These are phyloP conservation scores for Chrysosporium keratinophilum DNA, from an alignment of 2,329 filamentous ascomycete species.

Conservation along the genomic window DNA sequence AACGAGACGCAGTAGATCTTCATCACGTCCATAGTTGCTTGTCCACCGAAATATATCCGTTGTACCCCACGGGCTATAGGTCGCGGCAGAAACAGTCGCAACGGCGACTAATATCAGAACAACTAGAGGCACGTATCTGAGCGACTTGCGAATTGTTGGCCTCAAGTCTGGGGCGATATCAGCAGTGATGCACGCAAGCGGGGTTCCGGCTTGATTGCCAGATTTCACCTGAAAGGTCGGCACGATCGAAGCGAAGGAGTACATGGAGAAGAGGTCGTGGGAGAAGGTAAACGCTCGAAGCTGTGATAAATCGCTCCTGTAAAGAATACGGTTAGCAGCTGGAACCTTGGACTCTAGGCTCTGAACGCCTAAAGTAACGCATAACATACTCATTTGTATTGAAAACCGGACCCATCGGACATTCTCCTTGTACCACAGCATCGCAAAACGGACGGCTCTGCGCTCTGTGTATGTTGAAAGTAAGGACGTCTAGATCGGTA, in stretches of 20 bases:
- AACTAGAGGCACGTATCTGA: slow-evolving; percentile 66
- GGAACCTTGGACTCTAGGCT: background rate
- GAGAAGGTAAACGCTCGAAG: slow-evolving; percentile 65
- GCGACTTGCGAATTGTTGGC: slow-evolving; percentile 51
- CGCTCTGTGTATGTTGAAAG: slow-evolving; percentile 57
- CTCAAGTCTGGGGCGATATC: slow-evolving; percentile 77
- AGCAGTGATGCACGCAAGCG: slow-evolving; percentile 71
- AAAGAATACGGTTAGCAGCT: slow-evolving; percentile 2
- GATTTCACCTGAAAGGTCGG: slow-evolving; percentile 64
- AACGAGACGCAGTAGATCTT: slow-evolving; percentile 79
- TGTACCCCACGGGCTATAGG: slow-evolving; percentile 89
- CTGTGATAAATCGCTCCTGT: slow-evolving; percentile 37
- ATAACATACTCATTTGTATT: slow-evolving; percentile 42
- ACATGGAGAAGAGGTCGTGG: slow-evolving; percentile 68
- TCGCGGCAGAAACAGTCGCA: slow-evolving; percentile 72
- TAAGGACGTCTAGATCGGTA: slow-evolving; percentile 61
- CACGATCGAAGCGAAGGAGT: slow-evolving; percentile 73
- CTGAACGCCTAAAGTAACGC: background rate
- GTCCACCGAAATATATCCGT: slow-evolving; percentile 88
- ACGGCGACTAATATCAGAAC: slow-evolving; percentile 70
- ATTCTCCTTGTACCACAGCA: slow-evolving; percentile 48
- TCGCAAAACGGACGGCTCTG: slow-evolving; percentile 56
- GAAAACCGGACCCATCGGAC: slow-evolving; percentile 69
- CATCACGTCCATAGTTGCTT: slow-evolving; percentile 93
- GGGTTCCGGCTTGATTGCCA: slow-evolving; percentile 53